These are phyloP conservation scores for Crotalaria pallida DNA, from an alignment of 306 rosid species.

Conservation along the genomic window DNA sequence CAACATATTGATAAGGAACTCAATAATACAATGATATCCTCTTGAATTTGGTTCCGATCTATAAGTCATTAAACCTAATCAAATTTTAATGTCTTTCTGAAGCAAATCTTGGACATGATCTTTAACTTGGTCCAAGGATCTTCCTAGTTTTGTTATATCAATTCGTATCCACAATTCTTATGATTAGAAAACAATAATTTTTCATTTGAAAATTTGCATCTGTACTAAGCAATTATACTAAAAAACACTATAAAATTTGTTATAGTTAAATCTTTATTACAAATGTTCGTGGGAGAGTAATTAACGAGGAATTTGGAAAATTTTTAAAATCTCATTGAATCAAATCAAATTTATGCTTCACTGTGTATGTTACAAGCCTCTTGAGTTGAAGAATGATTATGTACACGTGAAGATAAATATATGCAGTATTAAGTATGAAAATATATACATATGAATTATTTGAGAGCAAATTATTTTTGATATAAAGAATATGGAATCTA, in stretches of 20 bases:
- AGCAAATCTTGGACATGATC: background rate
- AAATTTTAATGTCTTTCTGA: background rate
- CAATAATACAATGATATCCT: background rate
- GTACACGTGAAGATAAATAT: background rate
- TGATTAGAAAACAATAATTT: background rate
- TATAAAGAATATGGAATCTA: background rate
- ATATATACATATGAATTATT: background rate
- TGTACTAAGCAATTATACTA: background rate
- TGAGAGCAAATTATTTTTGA: background rate
- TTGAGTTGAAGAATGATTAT: background rate
- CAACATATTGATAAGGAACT: background rate
- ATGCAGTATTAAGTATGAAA: too few species aligned
- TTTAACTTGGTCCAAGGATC: conserved; percentile 6
- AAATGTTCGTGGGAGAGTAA: background rate
- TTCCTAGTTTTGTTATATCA: background rate
- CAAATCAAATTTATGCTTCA: background rate
- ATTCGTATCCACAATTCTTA: background rate
- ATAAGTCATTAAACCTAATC: background rate
- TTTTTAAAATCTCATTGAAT: background rate
- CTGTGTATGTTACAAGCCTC: background rate
- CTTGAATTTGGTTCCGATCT: background rate
- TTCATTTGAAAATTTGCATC: background rate
- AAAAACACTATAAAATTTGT: background rate
- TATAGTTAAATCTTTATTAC: background rate
- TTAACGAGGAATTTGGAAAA: background rate